Conservation (phyloP, 176 grass and related monocot species). For the Rhynchospora pubera region DNA sequence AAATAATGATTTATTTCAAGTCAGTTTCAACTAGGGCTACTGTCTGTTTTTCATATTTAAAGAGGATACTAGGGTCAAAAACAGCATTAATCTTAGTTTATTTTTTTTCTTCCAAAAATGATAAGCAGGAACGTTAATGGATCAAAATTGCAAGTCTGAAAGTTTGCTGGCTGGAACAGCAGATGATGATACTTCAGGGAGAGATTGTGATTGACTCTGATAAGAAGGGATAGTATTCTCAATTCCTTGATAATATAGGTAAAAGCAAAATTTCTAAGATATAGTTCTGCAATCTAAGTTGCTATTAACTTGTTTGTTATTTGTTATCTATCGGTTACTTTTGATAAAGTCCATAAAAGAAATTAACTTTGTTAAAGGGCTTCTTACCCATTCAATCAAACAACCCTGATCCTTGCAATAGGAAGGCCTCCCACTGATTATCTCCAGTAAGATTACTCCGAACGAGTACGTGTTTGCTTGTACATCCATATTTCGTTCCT, state of each 20-base stretch:
- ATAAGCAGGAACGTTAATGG: not conserved
- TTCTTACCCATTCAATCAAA: slow-evolving; percentile 75
- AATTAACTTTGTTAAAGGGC: not conserved
- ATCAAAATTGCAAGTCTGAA: not conserved
- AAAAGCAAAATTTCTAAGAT: not conserved
- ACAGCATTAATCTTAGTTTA: not conserved
- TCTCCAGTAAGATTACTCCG: slow-evolving; percentile 82
- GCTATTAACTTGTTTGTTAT: not conserved
- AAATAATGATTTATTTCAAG: not conserved
- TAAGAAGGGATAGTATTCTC: not conserved
- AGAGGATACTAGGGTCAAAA: not conserved
- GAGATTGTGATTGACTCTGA: not conserved
- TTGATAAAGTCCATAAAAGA: not conserved
- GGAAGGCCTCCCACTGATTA: slow-evolving; percentile 83
- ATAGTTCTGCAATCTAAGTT: not conserved
- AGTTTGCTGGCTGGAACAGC: not conserved
- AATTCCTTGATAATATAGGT: not conserved
- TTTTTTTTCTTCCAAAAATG: not conserved
- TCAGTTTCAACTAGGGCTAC: not conserved
- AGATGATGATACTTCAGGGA: not conserved
- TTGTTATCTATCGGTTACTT: not conserved
- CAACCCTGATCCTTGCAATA: slow-evolving; percentile 87
- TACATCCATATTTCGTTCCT: slow-evolving; percentile 52
- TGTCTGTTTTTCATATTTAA: not conserved
- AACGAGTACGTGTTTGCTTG: slow-evolving; percentile 75